Base-by-base conservation (phyloP, 2,329 filamentous ascomycete species). In the Fusarium continuum region DNA sequence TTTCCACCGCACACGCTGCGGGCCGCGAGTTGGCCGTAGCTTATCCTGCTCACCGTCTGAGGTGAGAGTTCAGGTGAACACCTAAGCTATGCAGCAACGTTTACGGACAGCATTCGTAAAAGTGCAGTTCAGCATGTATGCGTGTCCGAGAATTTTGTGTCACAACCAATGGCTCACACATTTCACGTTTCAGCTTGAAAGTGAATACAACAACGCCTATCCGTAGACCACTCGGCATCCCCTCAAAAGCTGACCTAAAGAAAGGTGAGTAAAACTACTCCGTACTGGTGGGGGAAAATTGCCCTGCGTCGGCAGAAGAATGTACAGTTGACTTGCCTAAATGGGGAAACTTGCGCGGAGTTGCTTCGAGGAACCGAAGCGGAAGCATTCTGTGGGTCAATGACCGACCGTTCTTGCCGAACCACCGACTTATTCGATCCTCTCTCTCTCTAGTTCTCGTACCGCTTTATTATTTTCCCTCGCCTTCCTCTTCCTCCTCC, bases 381-480 rank as follows among this genome's bases (percentile, higher is more conserved):
- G 59, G 63, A 66, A 53, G 49, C 39, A 61, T 64, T 69, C 40
- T 59, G 54, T 69, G 67, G 67, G 67, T 53, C 64, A 67, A 49
- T 51, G 46, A 51, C 62, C 65, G 49, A 60, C 55, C 40, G 56
- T 61, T 58, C 57, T 64, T 70, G 32, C 68, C 68, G 68, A 70
- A 65, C 41, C 65, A 45, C 59, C 60, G 69, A 61, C 51, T 51
- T 60, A 39, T 59, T 55, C 36, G 41, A 44, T 41, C 35, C 49
- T 61, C 41, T 59, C 46, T 48, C 23, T 26, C 14, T 11, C 19
- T 48, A 44, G 35, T 53, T 31, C 29, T 61, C 55, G n/a, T 48
- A 47, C 54, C 49, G 54, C 63, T 59, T 56, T 61, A 64, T 55
- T 54, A 64, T 55, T 54, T 51, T 38, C 38, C 36, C 31, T 41